Base-by-base conservation (phyloP, 345 rosid species). In the Eucalyptus virginea region DNA sequence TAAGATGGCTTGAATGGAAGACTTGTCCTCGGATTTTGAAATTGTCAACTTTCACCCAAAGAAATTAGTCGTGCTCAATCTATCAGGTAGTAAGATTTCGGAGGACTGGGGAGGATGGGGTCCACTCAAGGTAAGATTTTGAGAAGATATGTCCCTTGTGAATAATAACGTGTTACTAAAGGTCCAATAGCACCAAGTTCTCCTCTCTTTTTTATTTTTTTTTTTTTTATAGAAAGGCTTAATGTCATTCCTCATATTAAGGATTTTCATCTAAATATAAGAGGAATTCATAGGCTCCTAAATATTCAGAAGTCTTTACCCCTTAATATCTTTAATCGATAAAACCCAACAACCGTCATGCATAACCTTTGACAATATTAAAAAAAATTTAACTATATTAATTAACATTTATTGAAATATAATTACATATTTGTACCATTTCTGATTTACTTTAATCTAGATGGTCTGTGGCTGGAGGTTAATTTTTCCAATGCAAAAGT, bases 1-100 rank as follows among this genome's bases (percentile, higher is more conserved):
- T 67, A 34, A 32, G 80, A 67, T 67, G 19, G 23, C 40, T 67
- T 67, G 3, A 5, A 5, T 32, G 23, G 80, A 0, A 0, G 11
- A 0, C 0, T 67, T 67, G 11, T 67, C 40, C 80, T 67, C 1
- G 5, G 6, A 67, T n/a, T 67, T 67, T 9, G 2, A 34, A 67
- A 1, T n/a, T 0, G 11, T 19, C 40, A 67, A 67, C 11, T 67
- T 67, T 67, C 6, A 67, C 5, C 23, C 11, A 0, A 67, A 67
- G 40, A 32, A 67, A 67, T 67, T 67, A 32, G 21, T 4, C 0
- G 40, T 16, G 9, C 80, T 67, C 2, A 2, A 32, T 4, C 6
- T 67, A 17, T 67, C 23, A 7, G 0, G 0, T 3, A 4, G 23
- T 16, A 3, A 3, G 1, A n/a, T 67, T 16, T 16, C 6, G 1